Evolutionary conservation across 1,284 basidiomycete species (phyloP), one percentile per base, ranked within the genome.

Genomic region (Tylopilus sp.): DNA sequence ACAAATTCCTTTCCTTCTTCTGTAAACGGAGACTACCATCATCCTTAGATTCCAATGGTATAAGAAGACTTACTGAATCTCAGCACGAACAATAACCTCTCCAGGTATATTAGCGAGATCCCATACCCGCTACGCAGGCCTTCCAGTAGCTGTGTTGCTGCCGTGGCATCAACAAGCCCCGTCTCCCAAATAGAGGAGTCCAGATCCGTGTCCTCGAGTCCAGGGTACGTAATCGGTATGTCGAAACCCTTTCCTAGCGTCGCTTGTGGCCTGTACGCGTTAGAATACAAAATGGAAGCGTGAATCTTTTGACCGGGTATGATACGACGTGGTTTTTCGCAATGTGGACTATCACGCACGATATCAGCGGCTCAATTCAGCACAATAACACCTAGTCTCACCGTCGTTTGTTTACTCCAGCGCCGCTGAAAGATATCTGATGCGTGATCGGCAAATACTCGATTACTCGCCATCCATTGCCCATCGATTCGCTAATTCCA

Each of bases 241-340:
- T 58, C 58, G 4, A 62, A 60, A 6, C 65, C 71, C 22, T 61
- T 47, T 39, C 66, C 63, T 6, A 58, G 26, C 12, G 56, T 57
- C 7, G 72, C 70, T 6, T 33, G 41, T 9, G 72, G 70, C 32
- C 51, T 60, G 38, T 73, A 72, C 4, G 32, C 49, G 15, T 58
- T 62, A 7, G 53, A 54, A 22, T 51, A 63, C n/a, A 69, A 33
- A 26, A 71, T 57, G 0, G 71, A 71, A 6, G 57, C 61, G 22
- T 72, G 72, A 7, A 71, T 49, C 24, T 65, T 62, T 39, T 73
- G 70, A 32, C 72, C 72, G 39, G 39, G 39, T 39, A 39, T 39
- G 39, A 39, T 39, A 2, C 69, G 67, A n/a, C 73, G 65, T 32
- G 72, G 64, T 32, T 58, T 54, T 41, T 64, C 70, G 0, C 57